Evolutionary conservation across 2,329 filamentous ascomycete species (phyloP).

Genomic region (Aspergillus uvarum): DNA sequence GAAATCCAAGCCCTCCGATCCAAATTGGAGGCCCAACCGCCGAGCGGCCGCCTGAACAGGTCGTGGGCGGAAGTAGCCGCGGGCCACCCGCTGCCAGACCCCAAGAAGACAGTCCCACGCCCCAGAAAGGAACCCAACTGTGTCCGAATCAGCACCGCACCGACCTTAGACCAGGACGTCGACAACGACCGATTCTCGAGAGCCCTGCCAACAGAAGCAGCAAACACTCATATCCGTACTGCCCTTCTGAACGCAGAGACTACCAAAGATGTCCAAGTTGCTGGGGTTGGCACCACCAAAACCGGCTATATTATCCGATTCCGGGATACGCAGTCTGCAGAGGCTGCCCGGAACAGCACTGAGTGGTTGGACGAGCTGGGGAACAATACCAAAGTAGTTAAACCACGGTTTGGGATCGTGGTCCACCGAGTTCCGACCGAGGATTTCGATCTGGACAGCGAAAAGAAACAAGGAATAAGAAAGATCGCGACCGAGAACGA

Average conservation of each 20-base stretch:
- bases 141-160: constrained; percentile 18
- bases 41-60: neutral
- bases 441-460: constrained; percentile 14
- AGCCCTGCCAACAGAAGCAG: constrained; percentile 12
- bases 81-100: neutral
- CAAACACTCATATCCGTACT: constrained; percentile 16
- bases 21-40: neutral
- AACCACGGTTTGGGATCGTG: constrained; percentile 21
- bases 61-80: constrained; percentile 7
- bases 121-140: constrained; percentile 17
- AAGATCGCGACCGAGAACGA: constrained; percentile 23
- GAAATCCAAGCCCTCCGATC: neutral
- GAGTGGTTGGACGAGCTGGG: constrained; percentile 23
- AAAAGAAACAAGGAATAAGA: constrained; percentile 14
- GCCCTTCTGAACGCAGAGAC: constrained; percentile 10
- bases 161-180: constrained; percentile 8
- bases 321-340: constrained; percentile 12
- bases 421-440: constrained; percentile 22
- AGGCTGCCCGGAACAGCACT: constrained; percentile 22
- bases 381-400: constrained; percentile 22
- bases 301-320: constrained; percentile 7
- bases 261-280: neutral
- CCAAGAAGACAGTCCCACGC: constrained; percentile 2
- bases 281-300: neutral
- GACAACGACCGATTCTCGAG: constrained; percentile 11